phyloP scores from a whole-genome alignment of 1,139 yeast species.

The Meyerozyma athensensis region DNA sequence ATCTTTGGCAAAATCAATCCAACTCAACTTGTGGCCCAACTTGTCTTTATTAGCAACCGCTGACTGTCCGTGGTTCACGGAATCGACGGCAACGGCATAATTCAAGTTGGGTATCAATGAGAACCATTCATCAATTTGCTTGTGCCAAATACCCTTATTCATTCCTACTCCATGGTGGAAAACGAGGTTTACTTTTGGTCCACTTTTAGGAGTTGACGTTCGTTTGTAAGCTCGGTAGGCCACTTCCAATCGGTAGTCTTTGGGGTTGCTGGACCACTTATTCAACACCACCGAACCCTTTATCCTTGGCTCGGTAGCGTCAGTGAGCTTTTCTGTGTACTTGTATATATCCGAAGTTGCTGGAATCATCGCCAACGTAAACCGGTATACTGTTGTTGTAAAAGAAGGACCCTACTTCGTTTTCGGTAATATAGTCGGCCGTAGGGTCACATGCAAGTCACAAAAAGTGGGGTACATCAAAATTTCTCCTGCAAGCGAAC shows the following conservation, averaged over 20 bases:
- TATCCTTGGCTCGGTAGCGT: background rate
- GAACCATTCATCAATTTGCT: slow-evolving; percentile 8
- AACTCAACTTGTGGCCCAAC: slow-evolving; percentile 7
- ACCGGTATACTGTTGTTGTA: too few relatives aligned
- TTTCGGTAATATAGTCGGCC: too few relatives aligned
- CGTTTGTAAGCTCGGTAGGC: background rate
- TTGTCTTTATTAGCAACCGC: slow-evolving; percentile 7
- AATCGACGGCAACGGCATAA: slow-evolving; percentile 9
- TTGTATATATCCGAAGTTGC: background rate
- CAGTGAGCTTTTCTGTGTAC: background rate
- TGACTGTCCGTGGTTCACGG: slow-evolving; percentile 10
- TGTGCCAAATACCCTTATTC: slow-evolving; percentile 13
- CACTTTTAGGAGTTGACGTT: background rate
- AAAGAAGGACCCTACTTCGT: too few relatives aligned
- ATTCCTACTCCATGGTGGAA: slow-evolving; percentile 12
- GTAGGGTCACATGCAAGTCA: too few relatives aligned
- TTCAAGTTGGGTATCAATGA: slow-evolving; percentile 4
- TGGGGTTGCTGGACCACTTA: background rate
- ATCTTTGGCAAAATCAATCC: slow-evolving; percentile 10
- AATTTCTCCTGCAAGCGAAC: too few relatives aligned
- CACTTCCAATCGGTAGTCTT: background rate
- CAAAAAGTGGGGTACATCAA: too few relatives aligned
- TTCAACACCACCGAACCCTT: background rate
- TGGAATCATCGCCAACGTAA: too few relatives aligned
- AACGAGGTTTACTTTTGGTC: slow-evolving; percentile 7